These are phyloP conservation scores for Fusarium nematophilum DNA, from an alignment of 2,329 filamentous ascomycete species.

Conservation along the genomic window DNA sequence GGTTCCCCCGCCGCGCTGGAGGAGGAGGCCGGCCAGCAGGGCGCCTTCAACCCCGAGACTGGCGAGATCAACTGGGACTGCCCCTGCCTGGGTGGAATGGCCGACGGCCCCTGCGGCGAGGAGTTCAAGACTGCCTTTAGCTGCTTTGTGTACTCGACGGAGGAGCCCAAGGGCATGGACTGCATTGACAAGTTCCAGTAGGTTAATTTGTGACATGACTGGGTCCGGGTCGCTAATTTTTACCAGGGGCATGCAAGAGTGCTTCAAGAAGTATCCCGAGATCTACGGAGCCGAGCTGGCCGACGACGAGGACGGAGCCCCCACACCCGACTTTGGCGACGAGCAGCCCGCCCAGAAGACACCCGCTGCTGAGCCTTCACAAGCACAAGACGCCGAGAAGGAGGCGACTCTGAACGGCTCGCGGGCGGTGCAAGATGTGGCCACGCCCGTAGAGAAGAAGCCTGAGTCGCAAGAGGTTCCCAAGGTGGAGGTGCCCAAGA, in stretches of 20 bases:
- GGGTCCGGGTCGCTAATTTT: slow-evolving; percentile 39
- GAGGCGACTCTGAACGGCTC: slow-evolving; percentile 2
- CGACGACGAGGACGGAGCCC: slow-evolving; percentile 70
- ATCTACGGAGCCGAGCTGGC: slow-evolving; percentile 91
- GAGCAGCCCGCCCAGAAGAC: slow-evolving; percentile 33
- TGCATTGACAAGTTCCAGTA: slow-evolving; percentile 98
- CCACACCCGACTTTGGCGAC: slow-evolving; percentile 44
- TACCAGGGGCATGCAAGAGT: slow-evolving; percentile 91
- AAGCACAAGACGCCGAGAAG: slow-evolving; percentile 9
- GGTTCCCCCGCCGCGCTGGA: slow-evolving; percentile 69
- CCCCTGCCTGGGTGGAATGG: slow-evolving; percentile 97
- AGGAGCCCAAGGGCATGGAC: slow-evolving; percentile 97
- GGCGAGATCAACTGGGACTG: slow-evolving; percentile 99
- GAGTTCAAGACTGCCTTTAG: slow-evolving; percentile 96
- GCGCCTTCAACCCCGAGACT: slow-evolving; percentile 97
- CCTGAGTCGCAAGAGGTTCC: slow-evolving; percentile 24
- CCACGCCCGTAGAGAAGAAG: slow-evolving; percentile 24
- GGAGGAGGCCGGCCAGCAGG: slow-evolving; percentile 85
- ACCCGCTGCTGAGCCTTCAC: background rate
- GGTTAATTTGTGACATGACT: slow-evolving; percentile 48
- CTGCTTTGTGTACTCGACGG: slow-evolving; percentile 95
- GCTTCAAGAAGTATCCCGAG: slow-evolving; percentile 92
- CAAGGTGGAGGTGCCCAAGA: slow-evolving; percentile 21
- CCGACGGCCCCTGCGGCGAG: slow-evolving; percentile 92
- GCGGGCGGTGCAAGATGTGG: slow-evolving; percentile 24